Evolutionary conservation across 2,329 filamentous ascomycete genomes (phyloP).

Genomic region (Hirsutella thompsonii): DNA sequence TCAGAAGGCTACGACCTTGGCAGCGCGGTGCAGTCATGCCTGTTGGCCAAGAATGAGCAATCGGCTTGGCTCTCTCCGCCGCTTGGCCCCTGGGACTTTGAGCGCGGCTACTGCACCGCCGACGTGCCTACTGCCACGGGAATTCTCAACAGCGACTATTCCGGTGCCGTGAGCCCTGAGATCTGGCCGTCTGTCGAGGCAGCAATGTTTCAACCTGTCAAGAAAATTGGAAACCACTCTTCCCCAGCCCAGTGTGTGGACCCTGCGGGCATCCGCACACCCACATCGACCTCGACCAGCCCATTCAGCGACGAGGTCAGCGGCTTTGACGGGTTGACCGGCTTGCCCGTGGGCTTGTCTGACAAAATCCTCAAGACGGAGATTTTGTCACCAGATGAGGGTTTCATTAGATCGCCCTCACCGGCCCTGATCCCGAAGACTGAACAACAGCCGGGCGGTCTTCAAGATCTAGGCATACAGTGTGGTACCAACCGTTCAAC

Average conservation of each 20-base stretch:
- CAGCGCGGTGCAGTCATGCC: slow-evolving; percentile 2
- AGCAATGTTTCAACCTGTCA: neutral
- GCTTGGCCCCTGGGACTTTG: slow-evolving; percentile 21
- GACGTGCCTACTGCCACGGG: slow-evolving; percentile 16
- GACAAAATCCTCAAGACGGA: neutral
- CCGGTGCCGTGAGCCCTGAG: slow-evolving; percentile 17
- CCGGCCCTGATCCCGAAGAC: slow-evolving; percentile 4
- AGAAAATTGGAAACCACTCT: neutral
- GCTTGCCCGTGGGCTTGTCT: too few relatives aligned
- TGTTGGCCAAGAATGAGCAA: slow-evolving; percentile 7
- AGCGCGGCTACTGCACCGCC: slow-evolving; percentile 19
- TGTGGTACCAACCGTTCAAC: slow-evolving; percentile 5
- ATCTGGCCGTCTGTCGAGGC: slow-evolving; percentile 13
- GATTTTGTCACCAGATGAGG: slow-evolving; percentile 3
- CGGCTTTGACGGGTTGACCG: slow-evolving; percentile 5
- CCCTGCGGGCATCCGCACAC: slow-evolving; percentile 12
- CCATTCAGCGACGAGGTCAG: neutral
- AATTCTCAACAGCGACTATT: slow-evolving; percentile 12
- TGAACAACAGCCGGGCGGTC: neutral
- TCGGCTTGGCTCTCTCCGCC: slow-evolving; percentile 23
- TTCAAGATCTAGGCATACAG: neutral
- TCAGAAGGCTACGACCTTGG: slow-evolving; percentile 4
- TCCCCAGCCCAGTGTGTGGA: slow-evolving; percentile 2
- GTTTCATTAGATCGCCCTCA: slow-evolving; percentile 2
- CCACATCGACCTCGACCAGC: neutral